phyloP scores from a whole-genome alignment of 2,329 filamentous ascomycete species.

The Macroventuria anomochaeta region DNA sequence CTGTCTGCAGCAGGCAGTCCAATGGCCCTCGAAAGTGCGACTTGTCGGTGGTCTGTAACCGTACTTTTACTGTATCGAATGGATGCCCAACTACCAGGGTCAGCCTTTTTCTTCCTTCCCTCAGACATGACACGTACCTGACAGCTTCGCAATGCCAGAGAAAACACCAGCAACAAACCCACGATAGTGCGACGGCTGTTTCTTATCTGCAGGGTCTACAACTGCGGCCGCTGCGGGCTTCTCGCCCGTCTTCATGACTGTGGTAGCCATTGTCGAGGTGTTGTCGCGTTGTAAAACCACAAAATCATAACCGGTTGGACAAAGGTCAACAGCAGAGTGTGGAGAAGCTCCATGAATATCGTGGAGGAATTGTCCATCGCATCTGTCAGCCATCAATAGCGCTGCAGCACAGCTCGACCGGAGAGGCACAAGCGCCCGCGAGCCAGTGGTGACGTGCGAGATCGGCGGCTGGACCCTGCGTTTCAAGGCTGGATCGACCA shows the following conservation, averaged over 20 bases:
- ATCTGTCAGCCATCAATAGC: constrained; percentile 16
- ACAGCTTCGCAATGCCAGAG: constrained; percentile 88
- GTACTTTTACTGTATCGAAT: constrained; percentile 97
- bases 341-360: constrained; percentile 10
- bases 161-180: constrained; percentile 98
- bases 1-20: constrained; percentile 82
- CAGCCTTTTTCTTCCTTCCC: constrained; percentile 11
- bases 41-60: constrained; percentile 82
- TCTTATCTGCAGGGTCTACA: constrained; percentile 37
- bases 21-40: constrained; percentile 84
- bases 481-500: constrained; percentile 3
- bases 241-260: constrained; percentile 41
- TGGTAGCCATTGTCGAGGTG: constrained; percentile 42
- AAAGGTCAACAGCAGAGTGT: constrained; percentile 10
- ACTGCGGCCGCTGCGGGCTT: constrained; percentile 35
- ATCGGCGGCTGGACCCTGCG: constrained; percentile 23
- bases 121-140: constrained; percentile 63
- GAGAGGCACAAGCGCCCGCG: constrained; percentile 45
- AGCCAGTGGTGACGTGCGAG: constrained; percentile 40
- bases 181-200: constrained; percentile 71
- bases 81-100: constrained; percentile 63
- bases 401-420: constrained; percentile 22
- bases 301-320: constrained; percentile 33
- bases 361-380: constrained; percentile 9
- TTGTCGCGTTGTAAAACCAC: constrained; percentile 4